phyloP scores from a whole-genome alignment of 805 yeast genomes.

The Ogataea wickerhamii region DNA sequence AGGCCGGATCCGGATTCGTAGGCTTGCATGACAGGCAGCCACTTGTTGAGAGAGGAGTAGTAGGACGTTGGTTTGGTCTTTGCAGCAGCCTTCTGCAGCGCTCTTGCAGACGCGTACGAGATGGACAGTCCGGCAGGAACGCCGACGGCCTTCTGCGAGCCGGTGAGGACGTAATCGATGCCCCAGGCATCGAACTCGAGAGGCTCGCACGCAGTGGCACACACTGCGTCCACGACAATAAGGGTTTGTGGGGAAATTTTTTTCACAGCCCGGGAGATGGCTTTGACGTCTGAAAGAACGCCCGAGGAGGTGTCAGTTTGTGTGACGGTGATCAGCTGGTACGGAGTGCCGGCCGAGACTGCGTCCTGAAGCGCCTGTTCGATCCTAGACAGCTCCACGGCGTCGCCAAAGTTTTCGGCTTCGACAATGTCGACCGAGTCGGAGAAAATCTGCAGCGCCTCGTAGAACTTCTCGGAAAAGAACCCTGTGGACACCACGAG shows the following conservation, averaged over 20 bases:
- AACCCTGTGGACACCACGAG: constrained; percentile 87
- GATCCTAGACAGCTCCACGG: constrained; percentile 53
- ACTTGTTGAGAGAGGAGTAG: constrained; percentile 71
- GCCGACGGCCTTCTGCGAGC: constrained; percentile 94
- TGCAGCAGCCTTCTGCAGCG: constrained; percentile 54
- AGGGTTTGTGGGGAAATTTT: constrained; percentile 72
- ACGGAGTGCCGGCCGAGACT: constrained; percentile 32
- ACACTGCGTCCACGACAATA: constrained; percentile 88
- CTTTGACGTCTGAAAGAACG: constrained; percentile 71
- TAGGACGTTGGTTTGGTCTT: constrained; percentile 49
- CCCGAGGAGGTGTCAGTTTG: constrained; percentile 98
- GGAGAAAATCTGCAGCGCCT: constrained; percentile 67
- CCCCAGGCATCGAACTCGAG: constrained; percentile 88
- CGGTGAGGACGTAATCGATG: constrained; percentile 81
- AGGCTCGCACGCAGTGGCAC: constrained; percentile 88
- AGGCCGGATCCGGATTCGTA: constrained; percentile 77
- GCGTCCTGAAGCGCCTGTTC: constrained; percentile 50
- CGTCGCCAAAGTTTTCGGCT: constrained; percentile 66
- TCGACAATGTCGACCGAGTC: constrained; percentile 70
- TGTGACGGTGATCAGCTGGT: constrained; percentile 75
- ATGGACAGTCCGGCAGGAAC: constrained; percentile 90
- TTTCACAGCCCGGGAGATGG: constrained; percentile 59
- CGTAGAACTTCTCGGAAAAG: constrained; percentile 80
- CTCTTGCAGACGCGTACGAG: constrained; percentile 71
- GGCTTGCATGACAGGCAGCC: constrained; percentile 86